phyloP scores from a whole-genome alignment of 768 basidiomycete genomes.

The Leucosporidium creatinivorum region DNA sequence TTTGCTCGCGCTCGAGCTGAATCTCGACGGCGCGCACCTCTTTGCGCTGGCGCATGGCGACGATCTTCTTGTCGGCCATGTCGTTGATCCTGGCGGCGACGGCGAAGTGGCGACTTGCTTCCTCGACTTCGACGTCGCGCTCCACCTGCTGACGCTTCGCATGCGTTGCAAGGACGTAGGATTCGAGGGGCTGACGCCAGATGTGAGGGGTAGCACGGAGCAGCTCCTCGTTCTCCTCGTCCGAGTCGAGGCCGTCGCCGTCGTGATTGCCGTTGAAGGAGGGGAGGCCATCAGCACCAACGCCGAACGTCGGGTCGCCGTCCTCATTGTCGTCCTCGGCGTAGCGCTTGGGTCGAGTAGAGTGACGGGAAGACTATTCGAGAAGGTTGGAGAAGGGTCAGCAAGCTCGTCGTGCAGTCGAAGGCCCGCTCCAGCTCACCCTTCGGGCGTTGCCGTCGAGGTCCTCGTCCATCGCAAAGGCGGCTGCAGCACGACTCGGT shows the following conservation, averaged over 20 bases:
- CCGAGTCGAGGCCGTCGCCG: slow-evolving; percentile 13
- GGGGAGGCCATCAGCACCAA: not conserved
- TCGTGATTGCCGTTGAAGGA: slow-evolving; percentile 2
- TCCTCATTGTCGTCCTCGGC: slow-evolving; percentile 15
- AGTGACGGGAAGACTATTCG: slow-evolving; percentile 18
- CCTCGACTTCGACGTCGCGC: slow-evolving; percentile 18
- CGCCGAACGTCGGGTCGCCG: slow-evolving; percentile 5
- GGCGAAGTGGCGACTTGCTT: slow-evolving; percentile 23
- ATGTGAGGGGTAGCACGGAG: slow-evolving; percentile 27
- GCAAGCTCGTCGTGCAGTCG: not conserved
- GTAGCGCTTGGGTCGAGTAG: slow-evolving; percentile 27
- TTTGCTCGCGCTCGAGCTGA: slow-evolving; percentile 2
- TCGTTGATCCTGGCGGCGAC: slow-evolving; percentile 22
- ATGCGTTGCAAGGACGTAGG: slow-evolving; percentile 20
- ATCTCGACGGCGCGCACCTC: slow-evolving; percentile 11
- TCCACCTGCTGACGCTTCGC: slow-evolving; percentile 17
- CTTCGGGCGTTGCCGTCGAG: slow-evolving; percentile 4
- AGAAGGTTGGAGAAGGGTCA: too few species aligned
- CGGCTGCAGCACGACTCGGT: slow-evolving; percentile 17
- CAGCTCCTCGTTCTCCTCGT: slow-evolving; percentile 28
- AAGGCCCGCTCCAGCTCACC: not conserved
- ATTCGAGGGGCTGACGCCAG: slow-evolving; percentile 30
- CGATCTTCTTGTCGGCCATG: slow-evolving; percentile 14
- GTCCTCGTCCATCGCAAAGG: slow-evolving; percentile 16
- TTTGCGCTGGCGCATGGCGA: slow-evolving; percentile 24